These are phyloP conservation scores for Tricholoma terreum DNA, from an alignment of 768 basidiomycete genomes.

Conservation along the genomic window DNA sequence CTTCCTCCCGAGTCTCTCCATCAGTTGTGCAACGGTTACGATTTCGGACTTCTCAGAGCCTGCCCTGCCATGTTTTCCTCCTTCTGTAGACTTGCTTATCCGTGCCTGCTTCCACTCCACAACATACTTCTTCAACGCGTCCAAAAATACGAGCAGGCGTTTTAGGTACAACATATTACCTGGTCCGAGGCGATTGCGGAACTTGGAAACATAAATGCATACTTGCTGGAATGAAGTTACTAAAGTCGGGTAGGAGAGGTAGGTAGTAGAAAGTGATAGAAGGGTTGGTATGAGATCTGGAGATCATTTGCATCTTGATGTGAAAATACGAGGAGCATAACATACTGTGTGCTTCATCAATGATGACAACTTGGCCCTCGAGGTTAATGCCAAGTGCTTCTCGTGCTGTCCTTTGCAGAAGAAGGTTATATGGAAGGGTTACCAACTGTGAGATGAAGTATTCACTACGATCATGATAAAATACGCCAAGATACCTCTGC, in stretches of 20 bases:
- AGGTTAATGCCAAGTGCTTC: slow-evolving; percentile 87
- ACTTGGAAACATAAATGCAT: slow-evolving; percentile 69
- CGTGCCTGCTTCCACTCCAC: slow-evolving; percentile 48
- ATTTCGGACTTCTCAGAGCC: slow-evolving; percentile 46
- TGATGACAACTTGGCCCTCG: slow-evolving; percentile 79
- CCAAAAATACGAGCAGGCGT: slow-evolving; percentile 71
- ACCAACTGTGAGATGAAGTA: slow-evolving; percentile 54
- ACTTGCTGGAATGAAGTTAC: slow-evolving; percentile 70
- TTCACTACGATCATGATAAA: neutral
- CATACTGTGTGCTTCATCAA: slow-evolving; percentile 97
- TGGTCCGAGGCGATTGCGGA: slow-evolving; percentile 72
- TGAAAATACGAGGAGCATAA: slow-evolving; percentile 9
- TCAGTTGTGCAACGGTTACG: slow-evolving; percentile 63
- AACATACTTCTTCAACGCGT: slow-evolving; percentile 60
- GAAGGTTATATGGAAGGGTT: slow-evolving; percentile 91
- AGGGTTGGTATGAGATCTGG: slow-evolving; percentile 87
- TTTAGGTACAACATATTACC: slow-evolving; percentile 76
- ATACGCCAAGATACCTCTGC: slow-evolving; percentile 60
- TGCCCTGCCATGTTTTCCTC: neutral
- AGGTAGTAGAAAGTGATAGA: slow-evolving; percentile 77
- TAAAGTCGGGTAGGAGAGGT: slow-evolving; percentile 57
- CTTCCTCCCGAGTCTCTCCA: slow-evolving; percentile 62
- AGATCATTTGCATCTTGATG: neutral
- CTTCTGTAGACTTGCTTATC: slow-evolving; percentile 16
- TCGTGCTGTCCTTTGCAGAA: slow-evolving; percentile 77